These are phyloP conservation scores for Pneumocystis jirovecii DNA, from an alignment of 1,139 yeast genomes.

Conservation along the genomic window DNA sequence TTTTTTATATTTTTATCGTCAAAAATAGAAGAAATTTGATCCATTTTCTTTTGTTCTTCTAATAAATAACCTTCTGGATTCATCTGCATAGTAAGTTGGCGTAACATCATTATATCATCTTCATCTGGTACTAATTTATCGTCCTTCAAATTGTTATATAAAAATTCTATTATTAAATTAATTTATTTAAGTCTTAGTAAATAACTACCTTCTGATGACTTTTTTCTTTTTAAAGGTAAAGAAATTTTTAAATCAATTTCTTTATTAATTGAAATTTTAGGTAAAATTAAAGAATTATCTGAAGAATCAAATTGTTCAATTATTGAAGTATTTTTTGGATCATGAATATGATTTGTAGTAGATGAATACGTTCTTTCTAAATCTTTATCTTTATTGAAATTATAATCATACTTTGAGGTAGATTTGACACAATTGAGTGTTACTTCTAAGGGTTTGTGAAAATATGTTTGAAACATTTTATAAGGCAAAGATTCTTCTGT, in stretches of 20 bases:
- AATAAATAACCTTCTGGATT: background rate
- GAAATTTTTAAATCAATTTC: background rate
- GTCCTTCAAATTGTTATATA: background rate
- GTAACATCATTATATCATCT: background rate
- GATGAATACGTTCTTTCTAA: background rate
- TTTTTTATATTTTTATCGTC: background rate
- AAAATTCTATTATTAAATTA: background rate
- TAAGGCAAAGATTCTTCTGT: background rate
- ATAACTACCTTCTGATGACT: background rate
- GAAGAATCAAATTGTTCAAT: background rate
- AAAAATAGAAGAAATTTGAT: background rate
- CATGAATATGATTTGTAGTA: background rate
- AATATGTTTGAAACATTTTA: background rate
- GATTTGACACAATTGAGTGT: background rate
- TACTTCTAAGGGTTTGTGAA: background rate
- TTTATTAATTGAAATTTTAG: background rate
- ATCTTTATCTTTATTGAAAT: background rate
- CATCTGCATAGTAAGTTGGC: background rate
- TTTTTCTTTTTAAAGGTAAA: background rate
- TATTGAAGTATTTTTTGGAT: background rate
- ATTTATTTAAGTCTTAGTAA: background rate
- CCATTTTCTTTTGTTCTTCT: background rate
- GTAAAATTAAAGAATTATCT: background rate
- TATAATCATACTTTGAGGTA: background rate
- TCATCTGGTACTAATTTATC: background rate